phyloP scores from a whole-genome alignment of 108 stramenopile genomes.

The Mediolabrus comicus region DNA sequence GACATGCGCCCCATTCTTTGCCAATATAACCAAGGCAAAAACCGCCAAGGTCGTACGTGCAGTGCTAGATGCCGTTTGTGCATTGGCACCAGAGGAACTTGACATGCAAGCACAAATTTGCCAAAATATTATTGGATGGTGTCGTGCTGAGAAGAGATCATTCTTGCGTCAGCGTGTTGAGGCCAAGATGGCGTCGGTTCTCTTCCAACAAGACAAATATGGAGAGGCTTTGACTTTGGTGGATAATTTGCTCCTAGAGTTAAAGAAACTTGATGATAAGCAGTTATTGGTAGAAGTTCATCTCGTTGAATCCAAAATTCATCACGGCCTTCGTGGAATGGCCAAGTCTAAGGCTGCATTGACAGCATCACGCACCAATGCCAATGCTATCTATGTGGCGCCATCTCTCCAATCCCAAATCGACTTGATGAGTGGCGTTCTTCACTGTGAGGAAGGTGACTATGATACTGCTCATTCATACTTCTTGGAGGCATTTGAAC shows the following conservation, averaged over 20 bases:
- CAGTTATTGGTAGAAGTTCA: slow-evolving; percentile 97
- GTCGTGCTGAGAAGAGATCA: slow-evolving; percentile 87
- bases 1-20: slow-evolving; percentile 79
- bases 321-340: slow-evolving; percentile 94
- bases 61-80: slow-evolving; percentile 93
- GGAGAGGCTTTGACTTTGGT: slow-evolving; percentile 84
- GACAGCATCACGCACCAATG: slow-evolving; percentile 94
- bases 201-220: slow-evolving; percentile 81
- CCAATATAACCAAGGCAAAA: slow-evolving; percentile 93
- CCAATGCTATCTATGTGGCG: slow-evolving; percentile 95
- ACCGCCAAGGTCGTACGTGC: slow-evolving; percentile 97
- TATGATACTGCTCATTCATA: slow-evolving; percentile 99
- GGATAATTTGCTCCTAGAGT: slow-evolving; percentile 87
- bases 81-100: slow-evolving; percentile 77
- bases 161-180: slow-evolving; percentile 98
- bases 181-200: slow-evolving; percentile 87
- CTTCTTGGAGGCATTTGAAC: slow-evolving; percentile 99
- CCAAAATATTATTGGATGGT: slow-evolving; percentile 89
- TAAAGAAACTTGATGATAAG: slow-evolving; percentile 99
- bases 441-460: slow-evolving; percentile 97
- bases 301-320: slow-evolving; percentile 91
- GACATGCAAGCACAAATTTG: slow-evolving; percentile 91
- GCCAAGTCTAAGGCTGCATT: slow-evolving; percentile 98
- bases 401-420: slow-evolving; percentile 95
- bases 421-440: slow-evolving; percentile 96